Evolutionary conservation across 306 rosid genomes (phyloP), one percentile per base, ranked within the genome.

Genomic region (Fragaria nilgerrensis): DNA sequence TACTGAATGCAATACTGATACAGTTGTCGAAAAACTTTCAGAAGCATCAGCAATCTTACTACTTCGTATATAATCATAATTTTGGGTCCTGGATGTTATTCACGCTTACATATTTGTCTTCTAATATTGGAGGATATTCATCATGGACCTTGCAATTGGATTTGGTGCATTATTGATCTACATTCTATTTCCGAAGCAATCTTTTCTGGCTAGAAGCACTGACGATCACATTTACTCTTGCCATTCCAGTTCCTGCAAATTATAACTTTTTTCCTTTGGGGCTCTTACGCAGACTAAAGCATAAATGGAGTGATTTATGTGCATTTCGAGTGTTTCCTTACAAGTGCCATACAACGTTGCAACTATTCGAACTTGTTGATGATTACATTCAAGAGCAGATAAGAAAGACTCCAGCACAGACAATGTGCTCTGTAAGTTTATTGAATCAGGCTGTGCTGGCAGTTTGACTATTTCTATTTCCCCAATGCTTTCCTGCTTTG

Each of bases 341-440:
- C 90, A 95, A 92, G 92, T 79, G 90, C 75, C 97, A 92, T 83
- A 95, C 97, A 22, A 89, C 97, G 67, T 87, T 95, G 79, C 96
- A 92, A 83, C 85, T 95, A 22, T 89, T 89, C 70, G 98, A 92
- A 79, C 94, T 95, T 68, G 88, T 75, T 48, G 99, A 95, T 88
- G 99, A 92, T 79, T 92, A 90, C 81, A 88, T 95, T 86, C 97
- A 92, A 80, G 80, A 84, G 76, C 91, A 89, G 83, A 92, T 92
- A 77, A 87, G 80, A 70, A 89, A 92, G 82, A 89, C 97, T 84
- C 85, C 91, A 6, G 70, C 22, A 53, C 92, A 80, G 80, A 23
- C 80, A 78, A 80, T 86, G 56, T 95, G 97, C 88, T 84, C 93
- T 2, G 97, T 95, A 78, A 82, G 92, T 82, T 79, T 78, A 71